These are phyloP conservation scores for Endothia cerciana DNA, from an alignment of 2,329 filamentous ascomycete species.

Conservation along the genomic window DNA sequence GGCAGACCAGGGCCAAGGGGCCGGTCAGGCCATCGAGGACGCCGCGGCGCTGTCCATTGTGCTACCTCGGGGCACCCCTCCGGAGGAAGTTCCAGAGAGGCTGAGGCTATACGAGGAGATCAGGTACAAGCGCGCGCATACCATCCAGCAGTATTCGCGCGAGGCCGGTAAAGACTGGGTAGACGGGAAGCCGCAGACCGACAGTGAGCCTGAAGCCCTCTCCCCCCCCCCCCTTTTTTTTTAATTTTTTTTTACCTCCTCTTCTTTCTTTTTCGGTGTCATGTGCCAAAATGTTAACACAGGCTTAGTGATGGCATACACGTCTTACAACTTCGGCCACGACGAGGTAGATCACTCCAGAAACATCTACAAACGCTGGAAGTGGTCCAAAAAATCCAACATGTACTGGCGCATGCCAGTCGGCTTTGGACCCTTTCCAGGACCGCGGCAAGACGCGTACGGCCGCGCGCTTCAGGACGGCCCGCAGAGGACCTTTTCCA, in stretches of 20 bases:
- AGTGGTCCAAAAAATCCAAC: slow-evolving; percentile 43
- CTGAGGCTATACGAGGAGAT: slow-evolving; percentile 63
- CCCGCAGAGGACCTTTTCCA: slow-evolving; percentile 42
- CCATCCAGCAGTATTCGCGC: slow-evolving; percentile 62
- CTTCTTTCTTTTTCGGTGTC: slow-evolving; percentile 41
- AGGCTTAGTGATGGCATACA: slow-evolving; percentile 45
- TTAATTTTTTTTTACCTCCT: slow-evolving; percentile 32
- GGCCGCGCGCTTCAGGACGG: slow-evolving; percentile 30
- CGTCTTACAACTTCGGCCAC: slow-evolving; percentile 58
- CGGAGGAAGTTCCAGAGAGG: slow-evolving; percentile 55
- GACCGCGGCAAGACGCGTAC: slow-evolving; percentile 44
- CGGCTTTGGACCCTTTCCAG: slow-evolving; percentile 51
- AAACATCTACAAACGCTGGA: slow-evolving; percentile 54
- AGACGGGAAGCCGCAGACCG: slow-evolving; percentile 40
- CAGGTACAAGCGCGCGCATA: slow-evolving; percentile 59
- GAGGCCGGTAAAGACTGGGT: slow-evolving; percentile 52
- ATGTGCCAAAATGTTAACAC: slow-evolving; percentile 19
- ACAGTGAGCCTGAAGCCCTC: slow-evolving; percentile 47
- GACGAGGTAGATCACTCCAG: slow-evolving; percentile 61
- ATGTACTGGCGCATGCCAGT: slow-evolving; percentile 50
- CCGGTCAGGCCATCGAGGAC: slow-evolving; percentile 69
- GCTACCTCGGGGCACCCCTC: slow-evolving; percentile 49
- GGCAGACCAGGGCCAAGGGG: slow-evolving; percentile 61
- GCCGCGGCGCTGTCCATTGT: slow-evolving; percentile 62
- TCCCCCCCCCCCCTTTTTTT: no score